Evolutionary conservation across 352 stramenopile genomes (phyloP), one percentile per base, ranked within the genome.

Genomic region (Thraustochytrium striatum): DNA sequence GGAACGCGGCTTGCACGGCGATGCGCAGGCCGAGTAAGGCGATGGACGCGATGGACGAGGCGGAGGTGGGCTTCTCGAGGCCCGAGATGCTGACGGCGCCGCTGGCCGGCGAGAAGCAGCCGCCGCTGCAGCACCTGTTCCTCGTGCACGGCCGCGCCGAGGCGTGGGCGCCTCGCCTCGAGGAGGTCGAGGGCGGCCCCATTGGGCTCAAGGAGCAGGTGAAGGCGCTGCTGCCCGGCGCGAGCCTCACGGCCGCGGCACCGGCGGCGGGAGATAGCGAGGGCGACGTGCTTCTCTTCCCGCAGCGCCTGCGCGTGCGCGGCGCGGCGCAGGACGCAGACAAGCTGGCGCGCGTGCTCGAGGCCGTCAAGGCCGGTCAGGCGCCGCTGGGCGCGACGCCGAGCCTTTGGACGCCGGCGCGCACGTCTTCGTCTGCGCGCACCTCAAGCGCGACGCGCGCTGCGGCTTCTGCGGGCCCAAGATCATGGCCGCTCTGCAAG

Each of bases 401-500:
- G 47, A 75, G 65, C n/a, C 44, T 5, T 16, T 33, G n/a, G 32
- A 44, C 41, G 25, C 16, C 16, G 65, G 50, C 25, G 65, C 32
- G 35, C 52, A 25, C 65, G 52, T 75, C 47, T 75, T 75, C 50
- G 65, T 75, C 19, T 75, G 65, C 65, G 43, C 30, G n/a, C 65
- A 75, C 65, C 16, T 61, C 30, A 38, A 30, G 25, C 65, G 65
- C 52, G 65, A 75, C 65, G 52, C 44, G 65, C 65, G 65, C 50
- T 75, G 65, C 50, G 65, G 65, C 2, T 75, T 52, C 36, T 75
- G 65, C 50, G 65, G 65, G 9, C 65, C 44, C 39, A 65, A 68
- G 25, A 44, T 75, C 32, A 25, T 75, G 16, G 65, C 65, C 36
- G 65, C 65, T 3, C 65, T 75, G 21, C n/a, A 39, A 21, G 52